Base-by-base conservation (phyloP, 169 alveolate species). In the Eimeria acervulina region DNA sequence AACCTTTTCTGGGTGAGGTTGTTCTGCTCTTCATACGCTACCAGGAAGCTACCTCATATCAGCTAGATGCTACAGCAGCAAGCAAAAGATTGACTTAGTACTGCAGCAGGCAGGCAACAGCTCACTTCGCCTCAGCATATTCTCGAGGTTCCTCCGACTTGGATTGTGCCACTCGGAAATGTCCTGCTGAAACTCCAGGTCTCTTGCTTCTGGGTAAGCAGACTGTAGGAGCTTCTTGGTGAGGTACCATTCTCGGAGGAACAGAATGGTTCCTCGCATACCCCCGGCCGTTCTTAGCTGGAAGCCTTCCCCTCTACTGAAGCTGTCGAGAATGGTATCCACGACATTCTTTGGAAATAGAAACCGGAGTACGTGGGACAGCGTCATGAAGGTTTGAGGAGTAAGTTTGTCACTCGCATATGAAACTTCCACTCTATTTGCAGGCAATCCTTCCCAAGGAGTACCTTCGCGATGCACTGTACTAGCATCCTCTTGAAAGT, bases 111-210 rank as follows among this genome's bases (percentile, higher is more conserved):
- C 70, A 55, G 19, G 66, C 70, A 55, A 61, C 47, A 12, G 76
- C 93, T 61, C 61, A 87, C 93, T 36, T 52, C 7, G 93, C 72
- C 81, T 87, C 83, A 87, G 44, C 93, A 59, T 55, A 2, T 59
- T 63, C 44, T 87, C 81, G 47, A 87, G 81, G 28, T 59, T 23
- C 93, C 63, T 55, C n/a, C 93, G 93, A n/a, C 28, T 70, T 36
- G 44, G 40, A 31, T 61, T 61, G 19, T 87, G 81, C 78, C 83
- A 87, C 26, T 55, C 83, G 26, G 93, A 87, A 38, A 61, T 55
- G 61, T 59, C 40, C 40, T 87, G 93, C 63, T 55, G 55, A 36
- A 87, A 61, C 13, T 61, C 40, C 93, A 87, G 23, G 21, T 87
- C 80, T 26, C 63, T 59, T 59, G 81, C 81, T 44, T 87, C 81